Percentiles rank a stretch among this genome's conserved stretches.
Conservation (phyloP, 106 monocot species). For the Allium sativum region DNA sequence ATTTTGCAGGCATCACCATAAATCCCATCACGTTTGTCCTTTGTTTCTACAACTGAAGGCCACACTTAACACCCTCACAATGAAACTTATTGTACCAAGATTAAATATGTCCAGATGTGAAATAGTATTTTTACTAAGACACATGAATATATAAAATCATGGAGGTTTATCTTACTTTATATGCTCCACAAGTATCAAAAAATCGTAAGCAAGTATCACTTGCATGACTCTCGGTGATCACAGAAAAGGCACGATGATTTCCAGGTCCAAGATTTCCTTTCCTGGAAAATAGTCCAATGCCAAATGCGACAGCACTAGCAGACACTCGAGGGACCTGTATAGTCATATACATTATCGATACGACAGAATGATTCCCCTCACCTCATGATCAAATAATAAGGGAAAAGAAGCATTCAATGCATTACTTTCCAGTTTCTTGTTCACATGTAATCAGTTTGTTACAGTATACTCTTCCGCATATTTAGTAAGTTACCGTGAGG, state of each 20-base stretch:
- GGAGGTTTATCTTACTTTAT: constrained; percentile 45
- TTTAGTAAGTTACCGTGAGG: too few species aligned
- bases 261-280: constrained; percentile 86
- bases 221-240: constrained; percentile 86
- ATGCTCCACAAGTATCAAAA: constrained; percentile 69
- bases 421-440: too few species aligned
- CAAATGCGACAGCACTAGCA: constrained; percentile 98
- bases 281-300: constrained; percentile 82
- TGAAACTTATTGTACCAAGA: neutral
- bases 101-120: neutral
- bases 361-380: too few species aligned
- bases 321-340: constrained; percentile 87
- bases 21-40: too few species aligned
- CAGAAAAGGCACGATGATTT: constrained; percentile 79
- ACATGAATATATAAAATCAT: neutral
- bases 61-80: neutral
- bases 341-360: neutral
- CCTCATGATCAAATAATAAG: too few species aligned
- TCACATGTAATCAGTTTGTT: too few species aligned
- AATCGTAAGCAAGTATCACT: constrained; percentile 83
- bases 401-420: too few species aligned
- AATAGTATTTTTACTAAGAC: neutral
- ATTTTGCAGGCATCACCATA: neutral
- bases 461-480: too few species aligned
- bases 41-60: too few species aligned